Conservation (phyloP, 306 rosid genomes). For the Lathyrus tuberosus region DNA sequence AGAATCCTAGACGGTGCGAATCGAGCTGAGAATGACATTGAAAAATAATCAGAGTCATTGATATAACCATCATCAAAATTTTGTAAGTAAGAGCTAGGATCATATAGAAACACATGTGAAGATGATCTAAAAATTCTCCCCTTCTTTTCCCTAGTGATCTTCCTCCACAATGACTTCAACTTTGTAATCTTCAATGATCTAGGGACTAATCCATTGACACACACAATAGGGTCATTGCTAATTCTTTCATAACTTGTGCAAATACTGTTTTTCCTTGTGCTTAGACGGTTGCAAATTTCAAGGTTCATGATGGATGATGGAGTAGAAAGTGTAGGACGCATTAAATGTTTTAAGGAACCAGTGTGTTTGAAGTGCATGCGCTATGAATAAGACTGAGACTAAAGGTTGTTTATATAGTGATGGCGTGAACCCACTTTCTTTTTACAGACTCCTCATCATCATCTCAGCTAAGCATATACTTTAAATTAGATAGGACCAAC, state of each 20-base stretch:
- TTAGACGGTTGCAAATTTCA: conserved; percentile 39
- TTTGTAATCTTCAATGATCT: conserved; percentile 42
- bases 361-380: conserved; percentile 43
- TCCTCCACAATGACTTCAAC: conserved; percentile 66
- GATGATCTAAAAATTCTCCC: conserved; percentile 51
- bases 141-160: conserved; percentile 59
- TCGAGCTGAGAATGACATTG: conserved; percentile 80
- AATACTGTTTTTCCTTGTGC: conserved; percentile 27
- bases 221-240: conserved; percentile 42
- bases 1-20: conserved; percentile 60
- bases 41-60: conserved; percentile 53
- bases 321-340: conserved; percentile 19
- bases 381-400: not conserved
- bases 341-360: conserved; percentile 26
- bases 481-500: not conserved
- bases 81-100: conserved; percentile 63
- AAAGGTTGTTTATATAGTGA: conserved; percentile 34
- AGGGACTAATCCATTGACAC: conserved; percentile 30
- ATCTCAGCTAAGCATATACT: too few relatives aligned
- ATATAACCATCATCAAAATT: conserved; percentile 71
- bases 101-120: conserved; percentile 47
- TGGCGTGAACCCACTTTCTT: too few relatives aligned
- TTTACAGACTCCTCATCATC: too few relatives aligned
- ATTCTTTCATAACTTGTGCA: conserved; percentile 36
- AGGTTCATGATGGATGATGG: conserved; percentile 45